Evolutionary conservation across 805 yeast species (phyloP).

Genomic region (Sugiyamaella chiloensis): DNA sequence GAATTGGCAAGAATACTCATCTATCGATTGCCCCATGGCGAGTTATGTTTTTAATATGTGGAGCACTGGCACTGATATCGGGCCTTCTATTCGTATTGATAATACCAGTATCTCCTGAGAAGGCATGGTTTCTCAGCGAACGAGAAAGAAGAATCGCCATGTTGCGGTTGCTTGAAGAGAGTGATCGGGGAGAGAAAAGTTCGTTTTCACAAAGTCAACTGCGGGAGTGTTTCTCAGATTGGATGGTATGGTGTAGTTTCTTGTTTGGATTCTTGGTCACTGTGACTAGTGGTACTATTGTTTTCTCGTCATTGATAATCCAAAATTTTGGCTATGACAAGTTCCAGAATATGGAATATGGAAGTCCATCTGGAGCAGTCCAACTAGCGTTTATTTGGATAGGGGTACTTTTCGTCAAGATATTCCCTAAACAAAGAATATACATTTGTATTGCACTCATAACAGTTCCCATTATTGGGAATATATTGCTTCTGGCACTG

Average conservation of each 20-base stretch:
- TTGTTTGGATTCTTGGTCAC: slow-evolving; percentile 39
- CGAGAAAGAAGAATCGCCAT: slow-evolving; percentile 47
- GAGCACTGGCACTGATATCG: slow-evolving; percentile 46
- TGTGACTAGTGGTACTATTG: slow-evolving; percentile 53
- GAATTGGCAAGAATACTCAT: slow-evolving; percentile 29
- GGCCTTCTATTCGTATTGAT: slow-evolving; percentile 14
- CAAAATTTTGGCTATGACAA: slow-evolving; percentile 28
- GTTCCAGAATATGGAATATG: slow-evolving; percentile 33
- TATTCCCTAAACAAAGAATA: background rate
- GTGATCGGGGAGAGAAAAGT: slow-evolving; percentile 56
- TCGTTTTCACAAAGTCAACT: slow-evolving; percentile 53
- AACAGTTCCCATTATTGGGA: background rate
- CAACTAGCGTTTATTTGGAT: slow-evolving; percentile 20
- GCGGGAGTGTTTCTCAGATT: slow-evolving; percentile 41
- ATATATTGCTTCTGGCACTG: slow-evolving; percentile 30
- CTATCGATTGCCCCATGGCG: slow-evolving; percentile 42
- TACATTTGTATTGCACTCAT: slow-evolving; percentile 10
- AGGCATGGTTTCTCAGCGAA: slow-evolving; percentile 43
- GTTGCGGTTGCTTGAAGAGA: slow-evolving; percentile 50
- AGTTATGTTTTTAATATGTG: slow-evolving; percentile 51
- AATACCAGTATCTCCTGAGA: slow-evolving; percentile 49
- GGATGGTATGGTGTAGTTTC: slow-evolving; percentile 42
- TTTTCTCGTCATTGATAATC: slow-evolving; percentile 45
- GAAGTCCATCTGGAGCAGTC: slow-evolving; percentile 35
- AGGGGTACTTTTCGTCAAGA: slow-evolving; percentile 19